These are phyloP conservation scores for Puccinia triticina DNA, from an alignment of 1,284 basidiomycete species.

Conservation along the genomic window DNA sequence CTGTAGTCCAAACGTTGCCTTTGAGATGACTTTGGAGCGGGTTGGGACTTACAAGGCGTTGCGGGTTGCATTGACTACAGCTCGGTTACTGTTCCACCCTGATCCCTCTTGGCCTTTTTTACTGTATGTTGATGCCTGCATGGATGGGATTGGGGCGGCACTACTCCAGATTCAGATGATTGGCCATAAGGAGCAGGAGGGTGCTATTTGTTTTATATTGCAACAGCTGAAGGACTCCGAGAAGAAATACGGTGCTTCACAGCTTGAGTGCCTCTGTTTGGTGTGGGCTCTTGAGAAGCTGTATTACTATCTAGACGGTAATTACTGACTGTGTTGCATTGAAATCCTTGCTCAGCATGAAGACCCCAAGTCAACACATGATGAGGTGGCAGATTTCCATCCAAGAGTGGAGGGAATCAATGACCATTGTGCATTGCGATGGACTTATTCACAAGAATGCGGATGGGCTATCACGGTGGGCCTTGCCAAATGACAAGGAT, in stretches of 20 bases:
- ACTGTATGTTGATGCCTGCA: no score
- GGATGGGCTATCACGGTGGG: no score
- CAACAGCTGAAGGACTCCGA: no score
- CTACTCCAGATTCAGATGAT: slow-evolving; percentile 31
- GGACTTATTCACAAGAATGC: slow-evolving; percentile 12
- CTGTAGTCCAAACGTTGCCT: no score
- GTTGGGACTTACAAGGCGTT: no score
- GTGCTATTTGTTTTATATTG: slow-evolving; percentile 12
- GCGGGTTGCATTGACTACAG: background rate
- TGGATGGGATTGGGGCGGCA: background rate
- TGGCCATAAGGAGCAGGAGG: background rate
- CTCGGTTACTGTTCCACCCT: no score
- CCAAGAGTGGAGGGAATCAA: slow-evolving; percentile 14
- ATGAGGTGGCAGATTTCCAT: no score
- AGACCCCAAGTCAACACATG: slow-evolving; percentile 12
- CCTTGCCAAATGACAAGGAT: no score
- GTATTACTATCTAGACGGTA: no score
- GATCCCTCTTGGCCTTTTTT: no score
- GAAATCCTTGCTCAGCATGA: slow-evolving; percentile 1
- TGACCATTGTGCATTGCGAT: slow-evolving; percentile 1
- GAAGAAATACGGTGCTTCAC: no score
- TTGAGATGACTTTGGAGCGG: slow-evolving; percentile 34
- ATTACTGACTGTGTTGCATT: slow-evolving; percentile 22
- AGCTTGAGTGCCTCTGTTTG: no score
- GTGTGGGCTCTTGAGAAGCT: slow-evolving; percentile 4